Conservation (phyloP, 257 asterid genomes). For the Ehretia macrophylla region DNA sequence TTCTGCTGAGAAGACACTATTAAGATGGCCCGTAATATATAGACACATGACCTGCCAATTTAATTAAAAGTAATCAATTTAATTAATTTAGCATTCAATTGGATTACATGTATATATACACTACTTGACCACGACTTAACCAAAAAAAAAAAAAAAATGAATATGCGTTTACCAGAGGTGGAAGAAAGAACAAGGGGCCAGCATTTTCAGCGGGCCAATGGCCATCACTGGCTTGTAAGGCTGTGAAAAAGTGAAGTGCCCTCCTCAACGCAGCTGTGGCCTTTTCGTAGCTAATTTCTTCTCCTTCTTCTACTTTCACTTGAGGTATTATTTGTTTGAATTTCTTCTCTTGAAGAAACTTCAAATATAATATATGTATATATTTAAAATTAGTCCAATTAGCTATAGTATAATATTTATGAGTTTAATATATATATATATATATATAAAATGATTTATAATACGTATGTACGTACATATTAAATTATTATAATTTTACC, state of each 20-base stretch:
- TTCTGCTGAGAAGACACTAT: conserved; percentile 46
- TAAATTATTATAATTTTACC: neutral
- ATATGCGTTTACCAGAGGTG: conserved; percentile 32
- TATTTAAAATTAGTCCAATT: no score
- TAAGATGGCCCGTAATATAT: conserved; percentile 64
- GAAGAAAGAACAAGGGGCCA: conserved; percentile 64
- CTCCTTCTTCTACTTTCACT: conserved; percentile 42
- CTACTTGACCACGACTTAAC: no score
- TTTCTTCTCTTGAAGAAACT: conserved; percentile 2
- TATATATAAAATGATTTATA: no score
- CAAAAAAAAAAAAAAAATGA: no score
- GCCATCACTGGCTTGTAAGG: conserved; percentile 71
- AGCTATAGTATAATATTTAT: no score
- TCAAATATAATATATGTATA: neutral
- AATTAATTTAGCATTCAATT: no score
- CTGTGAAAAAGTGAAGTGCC: conserved; percentile 47
- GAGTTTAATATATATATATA: no score
- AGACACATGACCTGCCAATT: conserved; percentile 53
- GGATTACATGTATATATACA: no score
- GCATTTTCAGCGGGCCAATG: conserved; percentile 84
- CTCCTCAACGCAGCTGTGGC: conserved; percentile 52
- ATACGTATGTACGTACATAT: no score
- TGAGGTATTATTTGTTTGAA: conserved; percentile 32
- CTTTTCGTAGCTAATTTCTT: conserved; percentile 40
- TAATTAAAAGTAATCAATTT: neutral